Evolutionary conservation across 129 eudicot genomes (phyloP).

Genomic region (Tanacetum coccineum): DNA sequence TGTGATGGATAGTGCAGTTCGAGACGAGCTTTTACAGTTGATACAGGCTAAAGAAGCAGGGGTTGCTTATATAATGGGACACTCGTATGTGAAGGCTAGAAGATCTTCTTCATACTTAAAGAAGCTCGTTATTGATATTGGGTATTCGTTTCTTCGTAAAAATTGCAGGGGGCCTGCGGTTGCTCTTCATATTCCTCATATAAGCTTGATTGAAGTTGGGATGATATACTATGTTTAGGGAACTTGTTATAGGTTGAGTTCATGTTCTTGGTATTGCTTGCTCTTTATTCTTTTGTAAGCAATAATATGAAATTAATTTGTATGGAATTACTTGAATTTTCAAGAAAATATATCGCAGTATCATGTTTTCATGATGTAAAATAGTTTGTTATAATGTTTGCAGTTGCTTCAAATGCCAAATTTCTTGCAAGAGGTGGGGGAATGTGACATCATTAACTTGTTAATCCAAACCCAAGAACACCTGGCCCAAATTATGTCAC

Average conservation of each 20-base stretch:
- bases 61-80: constrained; percentile 94
- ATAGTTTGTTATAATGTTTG: too few relatives aligned
- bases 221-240: constrained; percentile 87
- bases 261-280: constrained; percentile 15
- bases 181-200: constrained; percentile 94
- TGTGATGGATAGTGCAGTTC: constrained; percentile 50
- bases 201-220: constrained; percentile 95
- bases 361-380: neutral
- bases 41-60: constrained; percentile 94
- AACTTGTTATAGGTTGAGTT: too few relatives aligned
- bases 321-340: constrained; percentile 14
- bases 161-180: constrained; percentile 92
- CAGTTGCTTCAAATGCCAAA: too few relatives aligned
- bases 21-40: constrained; percentile 74
- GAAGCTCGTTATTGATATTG: constrained; percentile 71
- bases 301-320: constrained; percentile 28
- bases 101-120: constrained; percentile 73
- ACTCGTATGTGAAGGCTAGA: constrained; percentile 87
- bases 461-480: too few relatives aligned
- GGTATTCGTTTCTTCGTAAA: constrained; percentile 81
- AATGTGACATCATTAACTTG: too few relatives aligned
- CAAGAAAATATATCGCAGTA: neutral
- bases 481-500: too few relatives aligned
- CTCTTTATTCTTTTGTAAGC: constrained; percentile 26
- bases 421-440: too few relatives aligned